Conservation (phyloP, 805 yeast genomes). For the Cyberlindnera samutprakarnensis region DNA sequence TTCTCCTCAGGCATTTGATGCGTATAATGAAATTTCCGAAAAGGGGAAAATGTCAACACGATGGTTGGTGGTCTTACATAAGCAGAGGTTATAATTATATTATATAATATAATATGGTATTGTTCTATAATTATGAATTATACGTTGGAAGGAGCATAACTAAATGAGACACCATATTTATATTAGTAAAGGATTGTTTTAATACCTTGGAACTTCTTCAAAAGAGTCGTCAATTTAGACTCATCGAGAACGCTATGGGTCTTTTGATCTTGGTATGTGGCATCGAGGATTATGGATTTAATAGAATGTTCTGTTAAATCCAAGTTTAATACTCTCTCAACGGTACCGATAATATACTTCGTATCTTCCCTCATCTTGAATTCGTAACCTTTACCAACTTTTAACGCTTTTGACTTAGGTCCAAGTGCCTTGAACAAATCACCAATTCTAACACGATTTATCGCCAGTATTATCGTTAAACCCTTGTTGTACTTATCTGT, state of each 20-base stretch:
- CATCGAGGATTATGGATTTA: slow-evolving; percentile 21
- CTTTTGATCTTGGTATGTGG: slow-evolving; percentile 21
- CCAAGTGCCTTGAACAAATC: slow-evolving; percentile 64
- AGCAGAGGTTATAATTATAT: no score
- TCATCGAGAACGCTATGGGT: slow-evolving; percentile 21
- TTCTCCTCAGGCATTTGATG: no score
- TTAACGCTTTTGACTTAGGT: slow-evolving; percentile 19
- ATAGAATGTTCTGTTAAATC: slow-evolving; percentile 14
- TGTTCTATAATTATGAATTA: no score
- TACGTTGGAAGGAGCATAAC: no score
- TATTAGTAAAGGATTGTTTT: slow-evolving; percentile 20
- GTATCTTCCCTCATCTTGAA: slow-evolving; percentile 20
- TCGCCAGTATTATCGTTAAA: slow-evolving; percentile 43
- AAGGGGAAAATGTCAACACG: no score
- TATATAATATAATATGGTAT: no score
- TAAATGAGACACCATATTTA: no score
- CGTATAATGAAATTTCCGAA: no score
- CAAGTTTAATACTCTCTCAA: slow-evolving; percentile 16
- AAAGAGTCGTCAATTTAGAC: slow-evolving; percentile 14
- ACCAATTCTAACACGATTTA: slow-evolving; percentile 84
- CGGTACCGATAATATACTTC: slow-evolving; percentile 21
- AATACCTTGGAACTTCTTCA: slow-evolving; percentile 19
- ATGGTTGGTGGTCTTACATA: no score
- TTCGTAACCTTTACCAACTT: slow-evolving; percentile 23
- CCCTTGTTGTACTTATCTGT: slow-evolving; percentile 42